These are phyloP conservation scores for Solanum chiquidenum DNA, from an alignment of 257 asterid genomes.

Conservation along the genomic window DNA sequence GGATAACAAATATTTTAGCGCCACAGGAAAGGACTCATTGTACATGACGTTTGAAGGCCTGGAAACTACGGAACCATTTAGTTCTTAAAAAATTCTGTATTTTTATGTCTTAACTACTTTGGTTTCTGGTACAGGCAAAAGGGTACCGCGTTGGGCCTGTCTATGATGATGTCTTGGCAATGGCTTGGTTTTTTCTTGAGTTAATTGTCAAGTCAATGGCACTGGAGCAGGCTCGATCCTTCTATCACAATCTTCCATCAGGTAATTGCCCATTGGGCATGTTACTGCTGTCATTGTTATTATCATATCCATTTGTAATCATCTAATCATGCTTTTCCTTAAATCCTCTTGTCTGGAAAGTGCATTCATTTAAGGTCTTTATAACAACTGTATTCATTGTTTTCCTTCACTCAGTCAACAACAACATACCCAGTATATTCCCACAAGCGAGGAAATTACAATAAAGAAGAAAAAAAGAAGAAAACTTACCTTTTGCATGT, in stretches of 20 bases:
- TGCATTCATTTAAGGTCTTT: background rate
- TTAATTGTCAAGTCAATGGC: slow-evolving; percentile 96
- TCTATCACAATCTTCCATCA: slow-evolving; percentile 74
- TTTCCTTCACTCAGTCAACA: background rate
- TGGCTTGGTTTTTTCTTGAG: slow-evolving; percentile 99
- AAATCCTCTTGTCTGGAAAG: background rate
- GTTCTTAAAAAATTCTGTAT: background rate
- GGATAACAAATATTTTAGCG: background rate
- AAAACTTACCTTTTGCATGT: background rate
- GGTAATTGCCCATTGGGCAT: slow-evolving; percentile 37
- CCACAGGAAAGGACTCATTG: background rate
- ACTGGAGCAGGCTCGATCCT: slow-evolving; percentile 88
- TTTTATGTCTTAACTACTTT: background rate
- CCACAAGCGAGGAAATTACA: background rate
- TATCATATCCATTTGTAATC: background rate
- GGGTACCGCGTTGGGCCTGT: slow-evolving; percentile 99
- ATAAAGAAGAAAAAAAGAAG: background rate
- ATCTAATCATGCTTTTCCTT: background rate
- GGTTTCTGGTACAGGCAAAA: slow-evolving; percentile 57
- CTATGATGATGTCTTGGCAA: slow-evolving; percentile 97
- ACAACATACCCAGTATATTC: background rate
- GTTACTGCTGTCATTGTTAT: slow-evolving; percentile 2
- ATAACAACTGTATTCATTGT: background rate
- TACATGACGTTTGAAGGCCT: background rate
- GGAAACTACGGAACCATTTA: background rate